These are phyloP conservation scores for Myrica gale DNA, from an alignment of 306 rosid genomes.

Conservation along the genomic window DNA sequence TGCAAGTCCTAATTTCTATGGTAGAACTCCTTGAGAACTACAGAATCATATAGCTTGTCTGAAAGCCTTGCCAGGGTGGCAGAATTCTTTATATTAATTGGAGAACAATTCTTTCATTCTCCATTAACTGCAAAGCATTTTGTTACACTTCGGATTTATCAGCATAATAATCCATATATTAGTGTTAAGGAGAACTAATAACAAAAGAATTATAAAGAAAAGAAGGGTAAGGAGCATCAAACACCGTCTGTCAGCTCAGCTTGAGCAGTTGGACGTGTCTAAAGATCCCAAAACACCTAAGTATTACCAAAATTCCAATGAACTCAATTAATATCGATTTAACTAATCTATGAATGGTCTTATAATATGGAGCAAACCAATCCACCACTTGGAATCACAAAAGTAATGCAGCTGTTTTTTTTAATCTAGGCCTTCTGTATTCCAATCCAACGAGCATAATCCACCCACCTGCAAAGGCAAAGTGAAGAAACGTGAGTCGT, in stretches of 20 bases:
- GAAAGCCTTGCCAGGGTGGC: no score
- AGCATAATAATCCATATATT: constrained; percentile 7
- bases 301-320: constrained; percentile 29
- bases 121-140: not conserved
- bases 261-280: constrained; percentile 16
- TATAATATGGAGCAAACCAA: constrained; percentile 23
- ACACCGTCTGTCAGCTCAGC: constrained; percentile 19
- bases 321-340: constrained; percentile 22
- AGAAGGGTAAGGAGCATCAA: constrained; percentile 8
- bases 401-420: constrained; percentile 14
- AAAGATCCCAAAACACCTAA: constrained; percentile 32
- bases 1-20: no score
- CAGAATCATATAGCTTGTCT: no score
- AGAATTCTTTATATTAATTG: not conserved
- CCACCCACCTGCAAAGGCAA: constrained; percentile 75
- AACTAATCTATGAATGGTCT: constrained; percentile 28
- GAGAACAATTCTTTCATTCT: not conserved
- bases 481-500: no score
- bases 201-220: not conserved
- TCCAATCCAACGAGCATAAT: constrained; percentile 83
- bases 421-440: constrained; percentile 49
- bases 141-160: not conserved
- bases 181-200: not conserved
- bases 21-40: no score
- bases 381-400: constrained; percentile 21